phyloP scores from a whole-genome alignment of 495 filamentous ascomycete genomes.

The Annulohypoxylon maeteangense region DNA sequence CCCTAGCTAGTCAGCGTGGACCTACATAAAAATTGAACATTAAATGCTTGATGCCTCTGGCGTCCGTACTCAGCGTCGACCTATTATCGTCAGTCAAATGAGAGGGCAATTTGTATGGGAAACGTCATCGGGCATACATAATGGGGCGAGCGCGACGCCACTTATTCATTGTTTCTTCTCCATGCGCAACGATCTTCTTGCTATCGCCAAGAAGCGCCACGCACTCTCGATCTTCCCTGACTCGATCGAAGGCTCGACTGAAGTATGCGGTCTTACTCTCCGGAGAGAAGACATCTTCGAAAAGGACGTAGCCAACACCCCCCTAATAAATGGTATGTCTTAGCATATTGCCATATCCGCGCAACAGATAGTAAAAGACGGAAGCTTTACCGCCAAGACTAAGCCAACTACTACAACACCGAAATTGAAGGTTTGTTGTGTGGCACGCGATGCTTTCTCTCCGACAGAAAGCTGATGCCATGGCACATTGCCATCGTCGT shows the following conservation, averaged over 20 bases:
- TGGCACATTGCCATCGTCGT: conserved; percentile 80
- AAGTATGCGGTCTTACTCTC: conserved; percentile 89
- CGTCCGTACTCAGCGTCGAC: conserved; percentile 73
- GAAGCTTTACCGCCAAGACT: conserved; percentile 71
- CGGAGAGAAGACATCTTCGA: conserved; percentile 84
- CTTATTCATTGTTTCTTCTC: conserved; percentile 81
- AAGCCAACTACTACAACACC: conserved; percentile 78
- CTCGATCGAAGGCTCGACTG: conserved; percentile 83
- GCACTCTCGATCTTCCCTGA: conserved; percentile 77
- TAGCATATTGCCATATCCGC: conserved; percentile 13
- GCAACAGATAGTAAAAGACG: neutral
- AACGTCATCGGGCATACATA: conserved; percentile 64
- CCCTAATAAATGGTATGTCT: conserved; percentile 60
- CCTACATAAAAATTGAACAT: conserved; percentile 87
- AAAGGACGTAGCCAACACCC: conserved; percentile 80
- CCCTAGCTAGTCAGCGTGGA: neutral
- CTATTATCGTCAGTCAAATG: conserved; percentile 53
- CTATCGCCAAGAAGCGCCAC: conserved; percentile 78
- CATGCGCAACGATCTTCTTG: conserved; percentile 82
- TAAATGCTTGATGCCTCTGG: conserved; percentile 81
- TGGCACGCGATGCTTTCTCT: conserved; percentile 87
- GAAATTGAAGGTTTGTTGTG: conserved; percentile 91
- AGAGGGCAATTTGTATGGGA: neutral
- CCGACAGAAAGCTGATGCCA: conserved; percentile 78
- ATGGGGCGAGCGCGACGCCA: conserved; percentile 89